These are phyloP conservation scores for Cladophialophora immunda DNA, from an alignment of 2,329 filamentous ascomycete species.

Conservation along the genomic window DNA sequence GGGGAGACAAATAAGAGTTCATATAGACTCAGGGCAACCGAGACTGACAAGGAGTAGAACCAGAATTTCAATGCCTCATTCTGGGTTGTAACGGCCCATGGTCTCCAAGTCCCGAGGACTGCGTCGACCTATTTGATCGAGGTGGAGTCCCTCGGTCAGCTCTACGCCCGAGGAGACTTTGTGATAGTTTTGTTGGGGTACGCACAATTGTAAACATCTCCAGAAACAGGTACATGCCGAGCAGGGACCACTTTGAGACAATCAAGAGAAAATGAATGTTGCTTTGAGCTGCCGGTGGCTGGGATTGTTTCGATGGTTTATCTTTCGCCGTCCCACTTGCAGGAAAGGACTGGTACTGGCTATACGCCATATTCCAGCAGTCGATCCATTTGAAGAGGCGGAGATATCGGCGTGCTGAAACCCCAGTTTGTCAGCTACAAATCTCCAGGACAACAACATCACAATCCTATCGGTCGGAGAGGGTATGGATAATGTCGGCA, in stretches of 20 bases:
- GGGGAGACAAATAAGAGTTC: constrained; percentile 45
- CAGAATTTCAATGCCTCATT: constrained; percentile 74
- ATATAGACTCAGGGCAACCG: constrained; percentile 55
- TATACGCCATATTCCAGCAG: constrained; percentile 63
- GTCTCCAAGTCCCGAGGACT: constrained; percentile 11
- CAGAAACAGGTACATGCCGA: constrained; percentile 72
- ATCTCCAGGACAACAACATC: constrained; percentile 32
- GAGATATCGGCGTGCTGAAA: constrained; percentile 66
- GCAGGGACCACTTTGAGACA: constrained; percentile 65
- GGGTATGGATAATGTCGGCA: not conserved
- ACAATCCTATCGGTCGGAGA: constrained; percentile 33
- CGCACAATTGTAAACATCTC: constrained; percentile 71
- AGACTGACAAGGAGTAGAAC: constrained; percentile 69
- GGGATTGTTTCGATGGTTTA: not conserved
- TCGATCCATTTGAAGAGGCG: constrained; percentile 74
- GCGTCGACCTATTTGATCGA: constrained; percentile 7
- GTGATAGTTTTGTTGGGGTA: constrained; percentile 43
- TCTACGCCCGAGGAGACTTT: constrained; percentile 42
- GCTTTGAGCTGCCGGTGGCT: constrained; percentile 26
- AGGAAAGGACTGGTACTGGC: constrained; percentile 44
- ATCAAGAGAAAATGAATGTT: constrained; percentile 59
- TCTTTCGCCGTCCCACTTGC: not conserved
- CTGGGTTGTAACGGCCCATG: constrained; percentile 58
- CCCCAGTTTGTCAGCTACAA: constrained; percentile 13
- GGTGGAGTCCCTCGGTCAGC: not conserved